Percentiles rank a stretch among this genome's conserved stretches.
Evolutionary conservation across 441 rosid species (phyloP).

Genomic region (Biscutella laevigata): DNA sequence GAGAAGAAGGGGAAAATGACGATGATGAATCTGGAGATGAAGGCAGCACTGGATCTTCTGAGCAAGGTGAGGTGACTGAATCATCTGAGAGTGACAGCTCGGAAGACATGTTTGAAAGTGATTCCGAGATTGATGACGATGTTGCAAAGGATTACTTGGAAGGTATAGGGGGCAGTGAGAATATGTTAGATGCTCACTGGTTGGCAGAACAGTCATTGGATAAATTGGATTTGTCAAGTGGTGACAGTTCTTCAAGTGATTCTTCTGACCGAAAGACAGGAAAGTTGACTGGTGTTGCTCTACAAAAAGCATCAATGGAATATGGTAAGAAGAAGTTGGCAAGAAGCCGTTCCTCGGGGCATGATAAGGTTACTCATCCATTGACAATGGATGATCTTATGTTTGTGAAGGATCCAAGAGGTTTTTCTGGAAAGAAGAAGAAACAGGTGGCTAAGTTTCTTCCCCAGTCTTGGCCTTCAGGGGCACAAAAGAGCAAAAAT

Average conservation of each 20-base stretch:
- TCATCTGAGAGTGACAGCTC: slow-evolving; percentile 44
- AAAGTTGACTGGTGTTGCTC: slow-evolving; percentile 56
- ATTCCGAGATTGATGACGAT: slow-evolving; percentile 61
- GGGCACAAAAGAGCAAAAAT: slow-evolving; percentile 51
- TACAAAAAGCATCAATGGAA: slow-evolving; percentile 61
- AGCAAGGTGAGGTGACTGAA: too few species aligned
- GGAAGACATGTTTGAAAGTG: slow-evolving; percentile 36
- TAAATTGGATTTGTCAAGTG: slow-evolving; percentile 45
- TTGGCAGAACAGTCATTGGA: slow-evolving; percentile 41
- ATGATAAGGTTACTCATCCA: slow-evolving; percentile 32
- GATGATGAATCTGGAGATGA: slow-evolving; percentile 32
- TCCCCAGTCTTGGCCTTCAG: slow-evolving; percentile 64
- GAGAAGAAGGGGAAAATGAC: slow-evolving; percentile 24
- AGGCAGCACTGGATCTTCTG: slow-evolving; percentile 39
- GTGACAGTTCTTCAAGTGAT: slow-evolving; percentile 45
- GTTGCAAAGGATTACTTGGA: slow-evolving; percentile 76
- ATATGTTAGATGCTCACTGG: slow-evolving; percentile 48
- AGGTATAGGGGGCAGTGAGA: slow-evolving; percentile 72
- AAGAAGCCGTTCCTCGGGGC: slow-evolving; percentile 26
- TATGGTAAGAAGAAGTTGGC: slow-evolving; percentile 52
- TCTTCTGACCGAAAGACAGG: slow-evolving; percentile 40
- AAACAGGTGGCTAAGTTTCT: slow-evolving; percentile 40
- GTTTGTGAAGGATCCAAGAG: slow-evolving; percentile 67
- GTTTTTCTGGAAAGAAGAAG: slow-evolving; percentile 52
- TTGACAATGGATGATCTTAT: slow-evolving; percentile 55